Percentiles rank a stretch among this genome's conserved stretches.
Conservation (phyloP, 179 eudicot species). For the Carnegiea gigantea region DNA sequence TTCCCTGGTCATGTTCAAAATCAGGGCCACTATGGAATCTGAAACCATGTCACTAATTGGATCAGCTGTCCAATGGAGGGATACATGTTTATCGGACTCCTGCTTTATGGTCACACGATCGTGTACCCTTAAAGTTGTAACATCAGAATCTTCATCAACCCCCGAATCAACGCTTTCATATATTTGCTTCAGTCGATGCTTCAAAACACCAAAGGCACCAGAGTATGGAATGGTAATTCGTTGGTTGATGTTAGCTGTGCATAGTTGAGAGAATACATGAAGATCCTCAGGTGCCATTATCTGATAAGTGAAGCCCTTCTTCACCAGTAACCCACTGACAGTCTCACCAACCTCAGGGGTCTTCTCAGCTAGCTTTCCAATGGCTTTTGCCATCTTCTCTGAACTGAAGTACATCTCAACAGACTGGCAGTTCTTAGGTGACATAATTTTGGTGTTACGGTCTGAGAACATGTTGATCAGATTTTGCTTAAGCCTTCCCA, state of each 20-base stretch:
- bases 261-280: slow-evolving; percentile 81
- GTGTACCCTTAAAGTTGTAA: slow-evolving; percentile 64
- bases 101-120: slow-evolving; percentile 67
- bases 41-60: slow-evolving; percentile 95
- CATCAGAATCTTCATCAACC: slow-evolving; percentile 63
- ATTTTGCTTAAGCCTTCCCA: slow-evolving; percentile 93
- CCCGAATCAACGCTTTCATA: slow-evolving; percentile 76
- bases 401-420: slow-evolving; percentile 90
- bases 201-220: slow-evolving; percentile 78
- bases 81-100: slow-evolving; percentile 77
- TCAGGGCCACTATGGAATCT: slow-evolving; percentile 82
- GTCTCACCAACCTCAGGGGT: slow-evolving; percentile 67
- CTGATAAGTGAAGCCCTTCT: slow-evolving; percentile 96
- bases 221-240: slow-evolving; percentile 84
- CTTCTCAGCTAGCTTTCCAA: slow-evolving; percentile 80
- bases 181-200: slow-evolving; percentile 75
- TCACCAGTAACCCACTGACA: slow-evolving; percentile 77
- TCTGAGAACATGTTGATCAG: slow-evolving; percentile 62
- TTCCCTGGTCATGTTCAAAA: slow-evolving; percentile 75
- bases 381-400: slow-evolving; percentile 88
- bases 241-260: slow-evolving; percentile 76
- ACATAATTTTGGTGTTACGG: slow-evolving; percentile 63
- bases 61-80: slow-evolving; percentile 83
- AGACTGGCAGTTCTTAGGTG: slow-evolving; percentile 92
- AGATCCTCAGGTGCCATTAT: slow-evolving; percentile 92